Evolutionary conservation across 352 stramenopile genomes (phyloP).

Genomic region (Phytophthora meadii): DNA sequence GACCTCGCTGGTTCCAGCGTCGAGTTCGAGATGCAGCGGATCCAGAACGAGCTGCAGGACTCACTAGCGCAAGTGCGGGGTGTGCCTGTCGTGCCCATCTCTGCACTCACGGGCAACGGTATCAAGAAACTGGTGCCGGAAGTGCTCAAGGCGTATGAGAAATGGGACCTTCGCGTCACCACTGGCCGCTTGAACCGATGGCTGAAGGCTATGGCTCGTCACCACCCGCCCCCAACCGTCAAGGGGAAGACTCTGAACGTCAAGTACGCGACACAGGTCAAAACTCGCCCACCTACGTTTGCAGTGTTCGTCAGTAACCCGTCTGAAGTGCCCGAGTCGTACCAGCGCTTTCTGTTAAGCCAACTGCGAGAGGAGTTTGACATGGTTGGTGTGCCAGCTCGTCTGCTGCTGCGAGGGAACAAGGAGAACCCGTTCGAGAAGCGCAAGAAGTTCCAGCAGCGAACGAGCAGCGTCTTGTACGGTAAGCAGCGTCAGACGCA

Average conservation of each 20-base stretch:
- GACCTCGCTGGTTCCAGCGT: constrained; percentile 57
- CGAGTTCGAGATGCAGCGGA: constrained; percentile 68
- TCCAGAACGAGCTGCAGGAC: constrained; percentile 72
- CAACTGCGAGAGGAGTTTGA: constrained; percentile 87
- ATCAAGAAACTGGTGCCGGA: constrained; percentile 83
- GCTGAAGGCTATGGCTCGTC: constrained; percentile 84
- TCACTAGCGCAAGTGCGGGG: constrained; percentile 81
- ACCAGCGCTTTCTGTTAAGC: constrained; percentile 79
- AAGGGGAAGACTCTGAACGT: constrained; percentile 88
- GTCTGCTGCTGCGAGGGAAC: constrained; percentile 78
- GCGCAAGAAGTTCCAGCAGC: constrained; percentile 85
- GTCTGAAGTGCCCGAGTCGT: constrained; percentile 74
- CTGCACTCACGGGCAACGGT: constrained; percentile 72
- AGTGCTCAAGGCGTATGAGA: constrained; percentile 85
- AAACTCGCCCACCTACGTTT: constrained; percentile 82
- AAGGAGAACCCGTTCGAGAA: constrained; percentile 87
- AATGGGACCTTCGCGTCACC: constrained; percentile 81
- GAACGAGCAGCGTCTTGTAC: constrained; percentile 66
- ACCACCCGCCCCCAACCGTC: constrained; percentile 82
- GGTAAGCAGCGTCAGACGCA: constrained; percentile 58
- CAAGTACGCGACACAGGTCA: constrained; percentile 90
- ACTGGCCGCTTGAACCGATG: constrained; percentile 83
- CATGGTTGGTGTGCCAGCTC: constrained; percentile 83
- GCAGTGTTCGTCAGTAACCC: constrained; percentile 86
- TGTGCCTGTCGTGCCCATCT: constrained; percentile 83